Conservation (phyloP, 2,329 filamentous ascomycete genomes). For the Sclerotinia glacialis region DNA sequence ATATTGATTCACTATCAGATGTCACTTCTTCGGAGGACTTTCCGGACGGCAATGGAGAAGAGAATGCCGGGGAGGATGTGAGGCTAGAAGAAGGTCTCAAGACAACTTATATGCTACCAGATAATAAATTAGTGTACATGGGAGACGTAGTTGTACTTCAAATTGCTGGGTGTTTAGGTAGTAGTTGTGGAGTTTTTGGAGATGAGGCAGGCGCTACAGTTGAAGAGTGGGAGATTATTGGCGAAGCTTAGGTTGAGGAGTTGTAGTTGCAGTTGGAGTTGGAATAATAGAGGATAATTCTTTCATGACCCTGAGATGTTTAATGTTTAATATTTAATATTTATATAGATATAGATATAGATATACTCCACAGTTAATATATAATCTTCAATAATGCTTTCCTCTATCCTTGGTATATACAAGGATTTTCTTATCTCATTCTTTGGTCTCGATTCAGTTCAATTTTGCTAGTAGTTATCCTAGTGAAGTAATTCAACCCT, state of each 20-base stretch:
- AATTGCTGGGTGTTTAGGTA: slow-evolving; percentile 44
- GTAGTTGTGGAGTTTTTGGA: slow-evolving; percentile 28
- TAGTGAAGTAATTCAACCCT: not conserved
- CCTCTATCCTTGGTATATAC: not conserved
- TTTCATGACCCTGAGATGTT: not conserved
- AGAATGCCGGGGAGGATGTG: not conserved
- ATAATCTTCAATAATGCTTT: not conserved
- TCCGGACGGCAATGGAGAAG: not conserved
- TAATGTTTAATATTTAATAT: not conserved
- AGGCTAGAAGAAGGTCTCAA: slow-evolving; percentile 26
- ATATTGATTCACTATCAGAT: not conserved
- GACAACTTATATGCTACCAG: slow-evolving; percentile 25
- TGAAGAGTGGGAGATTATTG: slow-evolving; percentile 48
- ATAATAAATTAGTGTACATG: slow-evolving; percentile 24
- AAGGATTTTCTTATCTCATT: too few species aligned
- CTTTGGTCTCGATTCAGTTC: not conserved
- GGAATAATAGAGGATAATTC: not conserved
- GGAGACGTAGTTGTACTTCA: slow-evolving; percentile 39
- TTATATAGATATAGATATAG: not conserved
- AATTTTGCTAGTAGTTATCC: not conserved
- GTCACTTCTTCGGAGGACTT: not conserved
- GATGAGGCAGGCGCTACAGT: slow-evolving; percentile 47
- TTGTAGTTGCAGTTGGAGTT: too few species aligned
- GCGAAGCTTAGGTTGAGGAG: not conserved
- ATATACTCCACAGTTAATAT: not conserved